Conservation (phyloP, 2,329 filamentous ascomycete species). For the Fusarium kyushuense region DNA sequence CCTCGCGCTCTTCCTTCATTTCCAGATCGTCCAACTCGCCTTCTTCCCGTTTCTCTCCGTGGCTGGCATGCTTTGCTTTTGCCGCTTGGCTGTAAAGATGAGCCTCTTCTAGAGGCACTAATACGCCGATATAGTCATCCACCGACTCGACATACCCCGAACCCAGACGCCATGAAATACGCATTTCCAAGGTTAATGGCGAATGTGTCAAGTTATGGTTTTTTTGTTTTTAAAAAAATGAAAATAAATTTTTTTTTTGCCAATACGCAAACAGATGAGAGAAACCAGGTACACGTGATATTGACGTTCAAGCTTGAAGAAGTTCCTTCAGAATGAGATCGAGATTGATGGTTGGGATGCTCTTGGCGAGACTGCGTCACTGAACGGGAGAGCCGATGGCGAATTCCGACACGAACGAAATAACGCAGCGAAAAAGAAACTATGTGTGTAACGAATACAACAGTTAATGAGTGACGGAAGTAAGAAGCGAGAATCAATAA, state of each 20-base stretch:
- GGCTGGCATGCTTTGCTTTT: constrained; percentile 59
- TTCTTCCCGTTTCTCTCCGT: constrained; percentile 55
- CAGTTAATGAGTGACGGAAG: constrained; percentile 21
- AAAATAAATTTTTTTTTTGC: too few relatives aligned
- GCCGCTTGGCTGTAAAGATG: constrained; percentile 68
- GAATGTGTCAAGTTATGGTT: too few relatives aligned
- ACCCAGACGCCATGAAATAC: constrained; percentile 49
- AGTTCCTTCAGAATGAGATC: constrained; percentile 4
- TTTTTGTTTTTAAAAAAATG: too few relatives aligned
- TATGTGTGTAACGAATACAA: not conserved
- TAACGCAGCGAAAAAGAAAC: constrained; percentile 3
- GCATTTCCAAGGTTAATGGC: constrained; percentile 42
- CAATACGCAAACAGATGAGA: too few relatives aligned
- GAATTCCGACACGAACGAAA: constrained; percentile 4
- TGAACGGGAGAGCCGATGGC: constrained; percentile 25
- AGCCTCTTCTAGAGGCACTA: constrained; percentile 66
- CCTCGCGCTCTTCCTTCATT: constrained; percentile 56
- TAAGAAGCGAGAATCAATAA: constrained; percentile 5
- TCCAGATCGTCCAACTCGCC: constrained; percentile 57
- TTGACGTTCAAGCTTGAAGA: constrained; percentile 7
- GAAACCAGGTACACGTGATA: constrained; percentile 10
- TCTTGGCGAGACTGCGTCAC: constrained; percentile 39
- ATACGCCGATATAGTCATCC: constrained; percentile 63
- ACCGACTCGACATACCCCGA: constrained; percentile 59
- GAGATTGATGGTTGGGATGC: constrained; percentile 1